A percentile compares a stretch with the other conserved stretches of the same genome.
Evolutionary conservation across 305 asterid species (phyloP).

Genomic region (Fraxinus ornus): DNA sequence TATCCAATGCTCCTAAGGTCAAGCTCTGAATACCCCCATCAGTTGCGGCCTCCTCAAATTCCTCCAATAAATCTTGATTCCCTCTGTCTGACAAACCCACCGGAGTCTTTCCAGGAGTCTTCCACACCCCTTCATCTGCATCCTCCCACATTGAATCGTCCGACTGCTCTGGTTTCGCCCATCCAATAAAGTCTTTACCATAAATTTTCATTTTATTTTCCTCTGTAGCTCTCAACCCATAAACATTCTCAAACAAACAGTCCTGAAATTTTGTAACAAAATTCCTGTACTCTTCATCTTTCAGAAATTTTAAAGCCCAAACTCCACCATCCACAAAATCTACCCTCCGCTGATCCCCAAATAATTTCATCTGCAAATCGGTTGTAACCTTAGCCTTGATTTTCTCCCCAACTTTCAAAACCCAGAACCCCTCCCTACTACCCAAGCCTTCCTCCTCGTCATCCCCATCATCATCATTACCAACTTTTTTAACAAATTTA

Average conservation of each 20-base stretch:
- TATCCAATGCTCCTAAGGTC: slow-evolving; percentile 92
- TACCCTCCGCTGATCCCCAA: slow-evolving; percentile 90
- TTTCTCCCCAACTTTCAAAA: slow-evolving; percentile 68
- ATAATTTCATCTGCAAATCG: slow-evolving; percentile 79
- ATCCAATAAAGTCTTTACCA: slow-evolving; percentile 84
- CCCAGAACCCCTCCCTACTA: slow-evolving; percentile 67
- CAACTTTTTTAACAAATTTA: slow-evolving; percentile 53
- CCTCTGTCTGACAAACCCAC: slow-evolving; percentile 44
- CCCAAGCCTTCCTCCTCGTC: slow-evolving; percentile 38
- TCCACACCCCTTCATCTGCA: slow-evolving; percentile 86
- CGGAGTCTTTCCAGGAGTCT: slow-evolving; percentile 49
- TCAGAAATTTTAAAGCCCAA: slow-evolving; percentile 78
- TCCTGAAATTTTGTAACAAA: slow-evolving; percentile 74
- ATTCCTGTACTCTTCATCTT: slow-evolving; percentile 69
- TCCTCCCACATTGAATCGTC: slow-evolving; percentile 90
- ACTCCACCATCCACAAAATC: slow-evolving; percentile 88
- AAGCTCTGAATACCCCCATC: slow-evolving; percentile 92
- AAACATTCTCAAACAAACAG: slow-evolving; percentile 83
- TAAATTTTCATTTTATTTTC: slow-evolving; percentile 72
- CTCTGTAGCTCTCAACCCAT: slow-evolving; percentile 69
- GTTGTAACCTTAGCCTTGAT: slow-evolving; percentile 66
- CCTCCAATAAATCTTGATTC: slow-evolving; percentile 74
- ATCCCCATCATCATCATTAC: slow-evolving; percentile 40
- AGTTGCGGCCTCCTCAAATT: slow-evolving; percentile 82
- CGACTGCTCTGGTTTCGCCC: slow-evolving; percentile 82